Evolutionary conservation across 2,329 filamentous ascomycete genomes (phyloP).

Genomic region (Hypoxylon sp.): DNA sequence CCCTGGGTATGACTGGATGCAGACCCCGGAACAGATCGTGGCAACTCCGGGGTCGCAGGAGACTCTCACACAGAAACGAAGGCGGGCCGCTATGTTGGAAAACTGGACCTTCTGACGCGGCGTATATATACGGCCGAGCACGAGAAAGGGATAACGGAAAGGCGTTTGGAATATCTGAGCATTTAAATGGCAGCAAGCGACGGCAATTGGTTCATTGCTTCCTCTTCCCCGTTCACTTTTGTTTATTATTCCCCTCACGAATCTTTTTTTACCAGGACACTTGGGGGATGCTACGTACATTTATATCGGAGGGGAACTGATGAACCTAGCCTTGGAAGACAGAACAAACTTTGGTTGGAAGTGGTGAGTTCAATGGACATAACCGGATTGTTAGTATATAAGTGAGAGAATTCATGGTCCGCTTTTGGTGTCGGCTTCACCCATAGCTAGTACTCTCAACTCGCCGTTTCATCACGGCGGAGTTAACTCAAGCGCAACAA

Average conservation of each 20-base stretch:
- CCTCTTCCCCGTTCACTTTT: conserved; percentile 30
- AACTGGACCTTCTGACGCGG: conserved; percentile 48
- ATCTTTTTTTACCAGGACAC: conserved; percentile 13
- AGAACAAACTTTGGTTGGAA: conserved; percentile 17
- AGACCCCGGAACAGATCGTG: conserved; percentile 47
- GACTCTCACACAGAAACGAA: conserved; percentile 51
- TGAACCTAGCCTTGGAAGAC: conserved; percentile 16
- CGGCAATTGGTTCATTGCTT: conserved; percentile 42
- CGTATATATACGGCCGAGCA: conserved; percentile 34
- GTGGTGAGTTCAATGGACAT: conserved; percentile 22
- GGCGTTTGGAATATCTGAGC: conserved; percentile 43
- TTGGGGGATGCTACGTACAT: conserved; percentile 22
- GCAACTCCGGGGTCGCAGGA: conserved; percentile 45
- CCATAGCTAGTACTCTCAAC: conserved; percentile 9
- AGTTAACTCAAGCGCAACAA: background rate
- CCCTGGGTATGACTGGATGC: conserved; percentile 52
- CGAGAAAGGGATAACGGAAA: conserved; percentile 30
- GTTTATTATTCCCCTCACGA: conserved; percentile 26
- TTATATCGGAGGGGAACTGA: conserved; percentile 16
- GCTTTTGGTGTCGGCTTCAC: conserved; percentile 1
- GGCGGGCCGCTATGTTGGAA: conserved; percentile 50
- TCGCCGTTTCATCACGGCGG: conserved; percentile 10
- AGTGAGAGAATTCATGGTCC: conserved; percentile 6
- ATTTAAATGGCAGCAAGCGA: conserved; percentile 47
- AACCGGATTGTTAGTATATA: conserved; percentile 40